Base-by-base conservation (phyloP, 805 yeast species). In the Danielozyma ontarioensis region DNA sequence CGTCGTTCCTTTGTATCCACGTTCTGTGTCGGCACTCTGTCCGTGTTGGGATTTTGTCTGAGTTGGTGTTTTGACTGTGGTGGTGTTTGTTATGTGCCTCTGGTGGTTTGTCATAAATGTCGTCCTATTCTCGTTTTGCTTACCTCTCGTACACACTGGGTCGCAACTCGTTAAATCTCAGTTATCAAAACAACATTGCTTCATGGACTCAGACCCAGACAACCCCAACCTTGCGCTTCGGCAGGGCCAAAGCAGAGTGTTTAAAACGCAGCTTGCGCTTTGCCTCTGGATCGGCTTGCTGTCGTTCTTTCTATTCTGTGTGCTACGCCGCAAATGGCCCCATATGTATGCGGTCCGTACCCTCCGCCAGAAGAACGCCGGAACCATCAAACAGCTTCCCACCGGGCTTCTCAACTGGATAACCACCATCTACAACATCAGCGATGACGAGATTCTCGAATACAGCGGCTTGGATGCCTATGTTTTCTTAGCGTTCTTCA, bases 291-390 rank as follows among this genome's bases (percentile, higher is more conserved):
- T 70, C n/a, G 82, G 82, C 0, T 22, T 60, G 5, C 38, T 63
- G 8, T 62, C 74, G 17, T 73, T 76, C 37, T 31, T 66, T 10
- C 44, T 68, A 15, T 76, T 76, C 47, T 76, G 82, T 41, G 41
- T 71, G 21, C 53, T 71, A 19, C 53, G 83, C 32, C 68, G 68
- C 42, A 62, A 64, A 39, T 73, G 79, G 63, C 82, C 82, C 7
- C 68, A 74, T 37, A 63, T 76, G 36, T 76, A 75, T 45, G 76
- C 79, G 11, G 70, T 76, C 8, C 44, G 83, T 35, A 69, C 80
- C 10, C 58, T 72, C 29, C 50, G 80, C 38, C 64, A 66, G 44
- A 51, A 55, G 31, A 59, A 62, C 46, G 45, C 49, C 28, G 46
- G 44, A 15, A 37, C 37, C 24, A 56, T 73, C 21, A 64, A 63